These are phyloP conservation scores for Bipolaris bicolor DNA, from an alignment of 2,329 filamentous ascomycete species.

Conservation along the genomic window DNA sequence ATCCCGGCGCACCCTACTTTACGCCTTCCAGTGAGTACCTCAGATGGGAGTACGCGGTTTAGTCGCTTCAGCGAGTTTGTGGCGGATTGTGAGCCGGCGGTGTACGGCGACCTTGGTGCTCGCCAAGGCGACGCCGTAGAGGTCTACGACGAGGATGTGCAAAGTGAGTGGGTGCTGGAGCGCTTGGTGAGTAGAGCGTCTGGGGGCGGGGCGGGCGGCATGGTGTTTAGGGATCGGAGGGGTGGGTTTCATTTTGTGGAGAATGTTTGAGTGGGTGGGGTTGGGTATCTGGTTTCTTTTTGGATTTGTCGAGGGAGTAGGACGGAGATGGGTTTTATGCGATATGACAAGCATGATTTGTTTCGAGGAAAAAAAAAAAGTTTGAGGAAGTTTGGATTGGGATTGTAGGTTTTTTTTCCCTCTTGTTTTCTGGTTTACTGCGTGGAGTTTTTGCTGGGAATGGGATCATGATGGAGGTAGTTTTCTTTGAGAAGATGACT, in stretches of 20 bases:
- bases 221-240: conserved; percentile 24
- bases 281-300: too few relatives aligned
- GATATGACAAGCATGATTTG: too few relatives aligned
- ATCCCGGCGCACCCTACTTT: conserved; percentile 10
- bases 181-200: conserved; percentile 16
- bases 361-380: too few relatives aligned
- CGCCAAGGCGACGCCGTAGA: conserved; percentile 9
- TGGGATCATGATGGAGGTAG: too few relatives aligned
- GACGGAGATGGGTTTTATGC: too few relatives aligned
- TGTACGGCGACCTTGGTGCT: too few relatives aligned
- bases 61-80: conserved; percentile 26
- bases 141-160: conserved; percentile 13
- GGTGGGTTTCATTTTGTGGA: conserved; percentile 24
- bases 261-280: conserved; percentile 24
- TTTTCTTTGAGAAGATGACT: too few relatives aligned
- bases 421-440: too few relatives aligned
- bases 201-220: conserved; percentile 18
- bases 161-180: conserved; percentile 29
- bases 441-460: too few relatives aligned
- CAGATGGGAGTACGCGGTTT: conserved; percentile 12
- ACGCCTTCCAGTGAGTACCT: conserved; percentile 21
- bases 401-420: too few relatives aligned
- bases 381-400: too few relatives aligned
- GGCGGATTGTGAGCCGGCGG: not conserved
- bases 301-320: too few relatives aligned